Percentiles rank a stretch among this genome's conserved stretches.
Conservation (phyloP, 192 early-diverging fungal genomes). For the Pilobolus umbonatus region DNA sequence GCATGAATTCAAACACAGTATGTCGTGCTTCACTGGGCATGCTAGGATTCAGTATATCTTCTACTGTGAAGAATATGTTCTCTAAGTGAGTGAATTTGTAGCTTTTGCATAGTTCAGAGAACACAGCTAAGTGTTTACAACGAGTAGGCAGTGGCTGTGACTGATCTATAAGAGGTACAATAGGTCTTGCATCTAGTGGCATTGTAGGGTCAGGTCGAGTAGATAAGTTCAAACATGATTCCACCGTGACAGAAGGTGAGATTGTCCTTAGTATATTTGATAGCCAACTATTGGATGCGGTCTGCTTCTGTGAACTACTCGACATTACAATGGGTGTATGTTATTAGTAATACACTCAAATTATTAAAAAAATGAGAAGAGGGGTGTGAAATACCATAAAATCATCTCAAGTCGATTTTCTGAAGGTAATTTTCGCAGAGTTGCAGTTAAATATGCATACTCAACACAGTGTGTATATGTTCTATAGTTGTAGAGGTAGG, state of each 20-base stretch:
- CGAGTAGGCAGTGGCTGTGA: conserved; percentile 35
- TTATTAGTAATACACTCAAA: not conserved
- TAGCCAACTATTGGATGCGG: conserved; percentile 26
- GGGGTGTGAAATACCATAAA: not conserved
- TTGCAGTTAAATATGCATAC: not conserved
- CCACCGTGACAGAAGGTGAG: conserved; percentile 25
- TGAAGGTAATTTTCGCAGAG: no score
- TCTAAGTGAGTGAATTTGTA: conserved; percentile 51
- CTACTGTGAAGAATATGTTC: conserved; percentile 48
- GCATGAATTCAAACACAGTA: conserved; percentile 54
- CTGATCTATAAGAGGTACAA: conserved; percentile 39
- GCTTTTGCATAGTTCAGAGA: conserved; percentile 39
- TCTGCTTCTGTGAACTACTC: conserved; percentile 9
- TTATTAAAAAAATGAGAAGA: not conserved
- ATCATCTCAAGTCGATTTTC: no score
- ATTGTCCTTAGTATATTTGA: conserved; percentile 27
- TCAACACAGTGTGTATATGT: not conserved
- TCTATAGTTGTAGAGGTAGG: not conserved
- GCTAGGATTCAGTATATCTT: conserved; percentile 39
- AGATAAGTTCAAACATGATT: conserved; percentile 32
- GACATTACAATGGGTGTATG: not conserved
- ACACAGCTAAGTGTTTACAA: conserved; percentile 42
- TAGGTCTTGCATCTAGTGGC: conserved; percentile 48
- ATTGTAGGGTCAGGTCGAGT: conserved; percentile 15
- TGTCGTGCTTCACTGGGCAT: conserved; percentile 47